phyloP scores from a whole-genome alignment of 176 grass and related monocot genomes.

The Lolium perenne region DNA sequence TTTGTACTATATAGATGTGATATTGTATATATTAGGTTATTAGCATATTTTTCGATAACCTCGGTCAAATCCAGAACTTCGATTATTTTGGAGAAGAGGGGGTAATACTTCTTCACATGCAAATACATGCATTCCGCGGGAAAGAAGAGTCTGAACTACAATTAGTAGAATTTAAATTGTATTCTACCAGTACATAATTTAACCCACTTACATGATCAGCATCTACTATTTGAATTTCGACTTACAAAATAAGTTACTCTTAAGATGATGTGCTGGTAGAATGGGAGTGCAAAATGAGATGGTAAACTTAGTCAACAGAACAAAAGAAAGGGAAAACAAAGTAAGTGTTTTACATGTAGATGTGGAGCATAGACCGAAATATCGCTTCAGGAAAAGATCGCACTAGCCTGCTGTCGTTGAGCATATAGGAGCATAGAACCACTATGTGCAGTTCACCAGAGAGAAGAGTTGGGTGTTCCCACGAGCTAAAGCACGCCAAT shows the following conservation, averaged over 20 bases:
- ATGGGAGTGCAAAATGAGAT: neutral
- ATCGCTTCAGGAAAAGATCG: conserved; percentile 50
- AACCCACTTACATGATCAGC: conserved; percentile 46
- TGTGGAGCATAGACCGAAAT: conserved; percentile 52
- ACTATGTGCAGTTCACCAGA: conserved; percentile 87
- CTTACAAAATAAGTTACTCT: conserved; percentile 41
- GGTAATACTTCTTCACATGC: neutral
- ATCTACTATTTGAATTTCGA: conserved; percentile 40
- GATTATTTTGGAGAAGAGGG: no score
- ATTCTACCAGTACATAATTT: conserved; percentile 13
- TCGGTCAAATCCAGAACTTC: no score
- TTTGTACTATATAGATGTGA: no score
- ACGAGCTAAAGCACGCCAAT: conserved; percentile 57
- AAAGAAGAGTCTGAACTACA: conserved; percentile 15
- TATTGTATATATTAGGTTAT: no score
- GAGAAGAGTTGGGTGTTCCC: conserved; percentile 59
- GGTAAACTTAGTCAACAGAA: conserved; percentile 13
- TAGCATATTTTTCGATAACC: no score
- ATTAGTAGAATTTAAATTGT: conserved; percentile 24
- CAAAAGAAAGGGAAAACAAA: conserved; percentile 22
- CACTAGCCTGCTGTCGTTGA: conserved; percentile 55
- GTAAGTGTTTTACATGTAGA: conserved; percentile 57
- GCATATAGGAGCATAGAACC: conserved; percentile 53
- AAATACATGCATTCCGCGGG: neutral
- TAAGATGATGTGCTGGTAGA: conserved; percentile 45